phyloP scores from a whole-genome alignment of 1,139 yeast species.

The Geotrichum klebahnii region DNA sequence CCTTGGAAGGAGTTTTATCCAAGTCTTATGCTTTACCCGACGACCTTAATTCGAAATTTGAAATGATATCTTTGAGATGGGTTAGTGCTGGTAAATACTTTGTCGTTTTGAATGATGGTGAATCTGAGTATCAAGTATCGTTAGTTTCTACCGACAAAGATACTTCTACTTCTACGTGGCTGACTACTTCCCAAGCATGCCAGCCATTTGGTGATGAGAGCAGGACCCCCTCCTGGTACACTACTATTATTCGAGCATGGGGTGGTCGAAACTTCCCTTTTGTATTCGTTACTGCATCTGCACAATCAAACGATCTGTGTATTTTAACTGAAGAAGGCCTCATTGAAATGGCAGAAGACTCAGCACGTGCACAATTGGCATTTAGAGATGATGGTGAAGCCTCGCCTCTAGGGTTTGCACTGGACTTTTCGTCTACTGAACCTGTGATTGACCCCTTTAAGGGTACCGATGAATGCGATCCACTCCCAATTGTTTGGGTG shows the following conservation, averaged over 20 bases:
- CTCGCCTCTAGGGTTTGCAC: constrained; percentile 62
- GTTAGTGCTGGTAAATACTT: constrained; percentile 21
- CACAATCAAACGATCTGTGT: constrained; percentile 60
- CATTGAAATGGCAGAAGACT: constrained; percentile 55
- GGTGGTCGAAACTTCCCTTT: constrained; percentile 35
- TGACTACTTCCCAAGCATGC: constrained; percentile 48
- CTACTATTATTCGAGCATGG: constrained; percentile 47
- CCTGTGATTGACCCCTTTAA: constrained; percentile 52
- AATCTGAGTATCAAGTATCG: constrained; percentile 5
- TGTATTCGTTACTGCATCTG: constrained; percentile 50
- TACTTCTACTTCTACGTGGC: constrained; percentile 22
- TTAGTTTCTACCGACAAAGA: constrained; percentile 20
- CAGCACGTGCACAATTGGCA: constrained; percentile 68
- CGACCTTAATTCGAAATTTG: constrained; percentile 24
- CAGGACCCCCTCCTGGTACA: constrained; percentile 51
- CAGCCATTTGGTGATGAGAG: constrained; percentile 56
- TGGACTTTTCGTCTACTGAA: constrained; percentile 52
- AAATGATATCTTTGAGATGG: constrained; percentile 25
- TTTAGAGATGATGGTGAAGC: constrained; percentile 60
- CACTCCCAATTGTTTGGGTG: constrained; percentile 61
- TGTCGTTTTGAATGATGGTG: constrained; percentile 18
- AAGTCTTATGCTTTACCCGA: constrained; percentile 28
- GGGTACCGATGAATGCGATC: constrained; percentile 51
- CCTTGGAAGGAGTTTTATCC: constrained; percentile 31
- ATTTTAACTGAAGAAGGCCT: constrained; percentile 40